phyloP scores from a whole-genome alignment of 2,329 filamentous ascomycete genomes.

The Cyphellophora europaea region DNA sequence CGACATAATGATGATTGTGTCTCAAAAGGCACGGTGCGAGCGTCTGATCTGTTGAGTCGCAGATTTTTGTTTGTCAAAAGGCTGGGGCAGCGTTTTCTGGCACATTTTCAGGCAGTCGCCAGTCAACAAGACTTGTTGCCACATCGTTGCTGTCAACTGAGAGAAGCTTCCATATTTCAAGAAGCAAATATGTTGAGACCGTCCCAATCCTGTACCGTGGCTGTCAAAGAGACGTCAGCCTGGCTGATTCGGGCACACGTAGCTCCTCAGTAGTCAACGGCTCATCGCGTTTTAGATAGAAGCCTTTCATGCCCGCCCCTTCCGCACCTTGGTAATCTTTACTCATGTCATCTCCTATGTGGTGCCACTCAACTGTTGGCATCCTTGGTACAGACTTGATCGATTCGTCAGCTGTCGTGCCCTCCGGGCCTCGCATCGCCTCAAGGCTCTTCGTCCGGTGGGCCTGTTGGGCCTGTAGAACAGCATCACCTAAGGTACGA shows the following conservation, averaged over 20 bases:
- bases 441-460: conserved; percentile 3
- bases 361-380: conserved; percentile 23
- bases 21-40: too few relatives aligned
- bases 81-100: too few relatives aligned
- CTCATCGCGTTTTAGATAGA: conserved; percentile 22
- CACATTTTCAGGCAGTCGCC: too few relatives aligned
- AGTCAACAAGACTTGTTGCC: too few relatives aligned
- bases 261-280: not conserved
- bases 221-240: too few relatives aligned
- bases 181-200: too few relatives aligned
- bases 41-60: too few relatives aligned
- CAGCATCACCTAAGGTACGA: conserved; percentile 4
- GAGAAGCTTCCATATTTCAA: not conserved
- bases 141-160: not conserved
- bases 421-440: conserved; percentile 8
- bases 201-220: too few relatives aligned
- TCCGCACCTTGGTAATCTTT: conserved; percentile 32
- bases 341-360: conserved; percentile 35
- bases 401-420: conserved; percentile 1
- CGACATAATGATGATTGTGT: too few relatives aligned
- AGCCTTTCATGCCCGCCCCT: conserved; percentile 29
- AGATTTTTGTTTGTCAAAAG: too few relatives aligned
- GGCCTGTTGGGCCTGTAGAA: conserved; percentile 8
- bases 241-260: not conserved
- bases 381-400: conserved; percentile 2